Evolutionary conservation across 163 green algal species (phyloP).

Genomic region (Volvox carteri): DNA sequence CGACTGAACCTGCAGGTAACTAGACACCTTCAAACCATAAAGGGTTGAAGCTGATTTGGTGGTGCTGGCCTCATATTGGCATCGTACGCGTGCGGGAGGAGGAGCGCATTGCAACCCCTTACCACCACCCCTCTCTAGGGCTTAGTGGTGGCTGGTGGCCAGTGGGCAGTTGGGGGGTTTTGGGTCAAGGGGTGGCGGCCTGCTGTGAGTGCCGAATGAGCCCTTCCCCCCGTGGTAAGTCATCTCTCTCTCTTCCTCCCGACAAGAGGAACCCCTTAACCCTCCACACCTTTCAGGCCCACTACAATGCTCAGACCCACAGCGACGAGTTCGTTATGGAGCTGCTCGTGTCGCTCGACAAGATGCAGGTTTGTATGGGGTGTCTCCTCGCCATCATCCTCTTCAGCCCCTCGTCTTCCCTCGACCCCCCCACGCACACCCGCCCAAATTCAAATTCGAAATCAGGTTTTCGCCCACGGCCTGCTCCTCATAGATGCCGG

Average conservation of each 20-base stretch:
- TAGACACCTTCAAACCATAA: not conserved
- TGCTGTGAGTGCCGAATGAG: not conserved
- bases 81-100: not conserved
- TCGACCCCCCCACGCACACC: not conserved
- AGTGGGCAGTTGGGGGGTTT: not conserved
- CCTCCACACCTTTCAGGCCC: conserved; percentile 82
- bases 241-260: not conserved
- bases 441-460: too few species aligned
- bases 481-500: conserved; percentile 90
- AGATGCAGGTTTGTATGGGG: conserved; percentile 63
- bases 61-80: not conserved
- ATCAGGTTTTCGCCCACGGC: conserved; percentile 82
- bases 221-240: not conserved
- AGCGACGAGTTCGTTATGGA: conserved; percentile 93
- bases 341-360: conserved; percentile 82
- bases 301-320: conserved; percentile 85
- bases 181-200: not conserved
- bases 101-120: not conserved
- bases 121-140: not conserved
- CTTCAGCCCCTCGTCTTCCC: not conserved
- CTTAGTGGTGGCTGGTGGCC: not conserved
- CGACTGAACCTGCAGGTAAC: conserved; percentile 85
- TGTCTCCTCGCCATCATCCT: not conserved
- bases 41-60: not conserved
- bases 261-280: too few species aligned